phyloP scores from a whole-genome alignment of 1,139 yeast species.

The Lodderomyces elongisporus region DNA sequence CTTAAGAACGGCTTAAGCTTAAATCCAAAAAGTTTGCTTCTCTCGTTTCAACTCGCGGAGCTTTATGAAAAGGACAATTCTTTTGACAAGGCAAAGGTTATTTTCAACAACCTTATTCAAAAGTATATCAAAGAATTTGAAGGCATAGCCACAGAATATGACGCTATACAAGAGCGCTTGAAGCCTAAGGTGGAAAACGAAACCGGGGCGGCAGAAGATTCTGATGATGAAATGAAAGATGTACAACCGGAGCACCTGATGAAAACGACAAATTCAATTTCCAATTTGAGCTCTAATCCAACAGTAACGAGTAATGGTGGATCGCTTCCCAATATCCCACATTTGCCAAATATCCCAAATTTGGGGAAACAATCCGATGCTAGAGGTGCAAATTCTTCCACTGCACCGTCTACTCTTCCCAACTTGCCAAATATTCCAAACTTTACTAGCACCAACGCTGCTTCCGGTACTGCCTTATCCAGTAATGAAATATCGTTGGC shows the following conservation, averaged over 20 bases:
- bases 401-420: slow-evolving; percentile 1
- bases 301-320: neutral
- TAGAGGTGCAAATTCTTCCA: neutral
- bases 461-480: neutral
- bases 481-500: slow-evolving; percentile 9
- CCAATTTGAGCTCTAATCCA: neutral
- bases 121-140: slow-evolving; percentile 32
- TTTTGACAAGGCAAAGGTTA: slow-evolving; percentile 46
- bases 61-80: slow-evolving; percentile 58
- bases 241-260: neutral
- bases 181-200: slow-evolving; percentile 8
- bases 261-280: too few species aligned
- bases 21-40: slow-evolving; percentile 67
- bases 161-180: slow-evolving; percentile 19
- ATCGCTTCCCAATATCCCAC: slow-evolving; percentile 1
- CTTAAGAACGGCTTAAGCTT: slow-evolving; percentile 54
- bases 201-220: slow-evolving; percentile 12
- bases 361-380: neutral
- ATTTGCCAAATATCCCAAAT: slow-evolving; percentile 4
- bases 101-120: slow-evolving; percentile 48
- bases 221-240: slow-evolving; percentile 15
- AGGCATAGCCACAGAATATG: slow-evolving; percentile 19
- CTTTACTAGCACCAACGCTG: slow-evolving; percentile 1
- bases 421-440: slow-evolving; percentile 6
- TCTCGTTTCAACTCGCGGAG: slow-evolving; percentile 68